Evolutionary conservation across 73 alveolate species (phyloP).

Genomic region (Symbiodinium pilosum): DNA sequence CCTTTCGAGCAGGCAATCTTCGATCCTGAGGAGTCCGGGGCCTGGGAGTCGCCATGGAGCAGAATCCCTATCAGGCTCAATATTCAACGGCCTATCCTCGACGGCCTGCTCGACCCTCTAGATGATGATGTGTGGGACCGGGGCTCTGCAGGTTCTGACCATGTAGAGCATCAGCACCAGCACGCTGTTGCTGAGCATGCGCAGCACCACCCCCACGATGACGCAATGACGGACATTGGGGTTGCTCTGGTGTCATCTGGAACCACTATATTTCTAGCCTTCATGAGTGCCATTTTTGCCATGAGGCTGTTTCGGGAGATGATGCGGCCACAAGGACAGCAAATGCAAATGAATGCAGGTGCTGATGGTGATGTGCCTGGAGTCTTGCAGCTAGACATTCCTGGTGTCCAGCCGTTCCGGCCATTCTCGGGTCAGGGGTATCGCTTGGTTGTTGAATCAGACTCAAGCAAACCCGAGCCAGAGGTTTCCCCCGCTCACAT

Average conservation of each 20-base stretch:
- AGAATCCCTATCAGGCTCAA: neutral
- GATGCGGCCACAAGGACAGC: constrained; percentile 12
- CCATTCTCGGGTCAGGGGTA: constrained; percentile 75
- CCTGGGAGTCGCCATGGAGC: neutral
- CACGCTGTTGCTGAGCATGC: neutral
- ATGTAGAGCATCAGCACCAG: constrained; percentile 1
- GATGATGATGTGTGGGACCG: constrained; percentile 4
- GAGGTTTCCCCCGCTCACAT: neutral
- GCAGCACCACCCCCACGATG: neutral
- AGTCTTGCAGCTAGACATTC: constrained; percentile 27
- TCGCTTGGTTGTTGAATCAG: constrained; percentile 1
- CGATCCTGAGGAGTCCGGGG: neutral
- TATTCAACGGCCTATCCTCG: neutral
- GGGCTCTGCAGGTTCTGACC: neutral
- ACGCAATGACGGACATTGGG: constrained; percentile 20
- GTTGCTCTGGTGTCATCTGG: constrained; percentile 50
- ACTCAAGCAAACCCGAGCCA: neutral
- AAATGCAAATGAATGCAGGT: neutral
- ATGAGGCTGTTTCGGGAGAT: constrained; percentile 44
- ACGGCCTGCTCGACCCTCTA: neutral
- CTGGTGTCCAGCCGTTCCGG: constrained; percentile 61
- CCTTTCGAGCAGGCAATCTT: neutral
- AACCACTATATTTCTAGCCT: constrained; percentile 52
- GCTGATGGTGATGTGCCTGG: neutral
- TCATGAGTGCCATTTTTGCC: constrained; percentile 66